Conservation (phyloP, 1,139 yeast species). For the Suhomyces panamericanus region DNA sequence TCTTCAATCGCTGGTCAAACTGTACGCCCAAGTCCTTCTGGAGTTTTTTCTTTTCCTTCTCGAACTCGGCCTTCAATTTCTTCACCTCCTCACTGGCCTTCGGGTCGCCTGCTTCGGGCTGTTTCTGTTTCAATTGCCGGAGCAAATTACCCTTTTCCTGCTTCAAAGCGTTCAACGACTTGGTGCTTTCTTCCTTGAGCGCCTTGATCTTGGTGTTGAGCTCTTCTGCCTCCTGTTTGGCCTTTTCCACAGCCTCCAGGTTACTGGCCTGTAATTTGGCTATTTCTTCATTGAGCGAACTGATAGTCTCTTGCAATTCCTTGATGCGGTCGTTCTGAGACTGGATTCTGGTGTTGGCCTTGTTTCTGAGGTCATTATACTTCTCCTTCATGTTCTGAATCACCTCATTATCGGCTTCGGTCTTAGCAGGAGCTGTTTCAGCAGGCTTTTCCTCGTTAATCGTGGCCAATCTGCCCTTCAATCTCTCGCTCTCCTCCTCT, state of each 20-base stretch:
- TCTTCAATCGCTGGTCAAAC: slow-evolving; percentile 15
- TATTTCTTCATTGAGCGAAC: slow-evolving; percentile 15
- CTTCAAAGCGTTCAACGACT: slow-evolving; percentile 12
- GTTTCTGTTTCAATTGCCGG: slow-evolving; percentile 10
- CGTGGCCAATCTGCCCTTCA: slow-evolving; percentile 21
- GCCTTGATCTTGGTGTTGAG: slow-evolving; percentile 11
- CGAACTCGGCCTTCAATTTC: slow-evolving; percentile 19
- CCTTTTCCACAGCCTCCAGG: slow-evolving; percentile 8
- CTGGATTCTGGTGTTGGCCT: slow-evolving; percentile 25
- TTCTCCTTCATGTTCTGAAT: slow-evolving; percentile 27
- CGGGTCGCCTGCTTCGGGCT: neutral
- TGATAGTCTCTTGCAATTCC: slow-evolving; percentile 25
- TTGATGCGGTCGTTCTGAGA: slow-evolving; percentile 25
- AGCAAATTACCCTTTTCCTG: slow-evolving; percentile 16
- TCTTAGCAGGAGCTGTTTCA: neutral
- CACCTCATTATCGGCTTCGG: slow-evolving; percentile 19
- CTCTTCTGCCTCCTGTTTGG: slow-evolving; percentile 8
- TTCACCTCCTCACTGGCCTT: slow-evolving; percentile 11
- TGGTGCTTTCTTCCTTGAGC: slow-evolving; percentile 11
- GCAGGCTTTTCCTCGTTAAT: neutral
- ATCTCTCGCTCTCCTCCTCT: slow-evolving; percentile 41
- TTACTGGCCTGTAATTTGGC: slow-evolving; percentile 11
- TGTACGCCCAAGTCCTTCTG: slow-evolving; percentile 14
- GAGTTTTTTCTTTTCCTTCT: slow-evolving; percentile 20
- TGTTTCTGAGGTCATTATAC: slow-evolving; percentile 33